Conservation (phyloP, 805 yeast genomes). For the Wickerhamomyces pijperi region DNA sequence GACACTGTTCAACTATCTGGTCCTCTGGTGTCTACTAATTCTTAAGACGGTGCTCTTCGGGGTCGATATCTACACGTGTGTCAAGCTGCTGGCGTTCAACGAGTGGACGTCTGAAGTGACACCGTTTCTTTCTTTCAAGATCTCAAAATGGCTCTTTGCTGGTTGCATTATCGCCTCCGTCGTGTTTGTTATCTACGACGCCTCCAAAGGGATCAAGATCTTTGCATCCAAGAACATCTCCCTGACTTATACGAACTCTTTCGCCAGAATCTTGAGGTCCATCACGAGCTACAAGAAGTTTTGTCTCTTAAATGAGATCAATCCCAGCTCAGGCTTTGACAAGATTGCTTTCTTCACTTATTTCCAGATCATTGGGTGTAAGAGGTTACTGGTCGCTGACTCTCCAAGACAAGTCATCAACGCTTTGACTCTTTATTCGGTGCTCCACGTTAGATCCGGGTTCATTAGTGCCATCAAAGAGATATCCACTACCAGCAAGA, state of each 20-base stretch:
- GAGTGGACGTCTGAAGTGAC: conserved; percentile 49
- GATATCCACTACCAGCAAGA: conserved; percentile 49
- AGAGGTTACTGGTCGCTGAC: conserved; percentile 62
- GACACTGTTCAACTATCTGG: conserved; percentile 32
- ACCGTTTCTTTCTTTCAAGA: conserved; percentile 38
- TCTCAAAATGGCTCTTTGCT: conserved; percentile 61
- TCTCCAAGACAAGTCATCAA: conserved; percentile 83
- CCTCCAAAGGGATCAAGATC: conserved; percentile 44
- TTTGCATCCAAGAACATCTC: conserved; percentile 57
- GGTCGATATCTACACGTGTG: conserved; percentile 71
- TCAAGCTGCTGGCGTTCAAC: conserved; percentile 61
- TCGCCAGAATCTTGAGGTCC: conserved; percentile 49
- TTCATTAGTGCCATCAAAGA: conserved; percentile 32
- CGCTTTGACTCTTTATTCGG: conserved; percentile 57
- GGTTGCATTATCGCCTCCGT: conserved; percentile 72
- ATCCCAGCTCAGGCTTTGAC: conserved; percentile 54
- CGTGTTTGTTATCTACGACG: conserved; percentile 42
- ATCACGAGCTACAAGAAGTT: conserved; percentile 50
- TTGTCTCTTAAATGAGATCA: conserved; percentile 62
- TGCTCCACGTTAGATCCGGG: conserved; percentile 23
- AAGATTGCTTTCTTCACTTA: conserved; percentile 57
- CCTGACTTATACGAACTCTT: conserved; percentile 53
- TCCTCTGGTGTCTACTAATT: conserved; percentile 24
- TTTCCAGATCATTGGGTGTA: conserved; percentile 51
- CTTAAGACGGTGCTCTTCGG: conserved; percentile 45